These are phyloP conservation scores for Naganishia onofrii DNA, from an alignment of 768 basidiomycete species.

Conservation along the genomic window DNA sequence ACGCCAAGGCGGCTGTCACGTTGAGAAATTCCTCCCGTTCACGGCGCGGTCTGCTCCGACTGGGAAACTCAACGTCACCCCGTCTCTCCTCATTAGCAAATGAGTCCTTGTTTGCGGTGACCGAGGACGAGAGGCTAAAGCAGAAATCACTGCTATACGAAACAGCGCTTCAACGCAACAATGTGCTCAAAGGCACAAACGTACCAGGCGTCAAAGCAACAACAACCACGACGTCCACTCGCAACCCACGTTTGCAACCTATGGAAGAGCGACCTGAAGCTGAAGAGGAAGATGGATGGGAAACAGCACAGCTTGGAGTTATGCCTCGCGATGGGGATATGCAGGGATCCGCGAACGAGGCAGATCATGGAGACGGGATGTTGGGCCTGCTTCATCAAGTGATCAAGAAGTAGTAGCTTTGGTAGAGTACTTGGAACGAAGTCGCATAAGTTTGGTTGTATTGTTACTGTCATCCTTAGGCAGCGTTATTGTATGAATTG, in stretches of 20 bases:
- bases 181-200: slow-evolving; percentile 18
- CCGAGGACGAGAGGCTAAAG: slow-evolving; percentile 35
- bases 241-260: slow-evolving; percentile 28
- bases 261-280: slow-evolving; percentile 33
- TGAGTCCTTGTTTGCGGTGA: slow-evolving; percentile 10
- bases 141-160: slow-evolving; percentile 42
- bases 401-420: slow-evolving; percentile 54
- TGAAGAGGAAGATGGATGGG: slow-evolving; percentile 60
- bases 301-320: slow-evolving; percentile 34
- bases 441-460: background rate
- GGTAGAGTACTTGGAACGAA: background rate
- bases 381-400: slow-evolving; percentile 83
- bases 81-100: slow-evolving; percentile 54
- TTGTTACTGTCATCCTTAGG: background rate
- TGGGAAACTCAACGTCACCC: slow-evolving; percentile 38
- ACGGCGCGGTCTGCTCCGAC: background rate
- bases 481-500: background rate
- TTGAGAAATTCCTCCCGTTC: slow-evolving; percentile 2
- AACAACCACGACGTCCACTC: background rate
- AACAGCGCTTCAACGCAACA: slow-evolving; percentile 41
- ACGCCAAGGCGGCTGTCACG: background rate
- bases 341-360: slow-evolving; percentile 5
- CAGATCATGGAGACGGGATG: slow-evolving; percentile 70
- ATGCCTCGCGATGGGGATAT: background rate
- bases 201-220: background rate